phyloP scores from a whole-genome alignment of 2,329 filamentous ascomycete species.

The Mycogone perniciosa region DNA sequence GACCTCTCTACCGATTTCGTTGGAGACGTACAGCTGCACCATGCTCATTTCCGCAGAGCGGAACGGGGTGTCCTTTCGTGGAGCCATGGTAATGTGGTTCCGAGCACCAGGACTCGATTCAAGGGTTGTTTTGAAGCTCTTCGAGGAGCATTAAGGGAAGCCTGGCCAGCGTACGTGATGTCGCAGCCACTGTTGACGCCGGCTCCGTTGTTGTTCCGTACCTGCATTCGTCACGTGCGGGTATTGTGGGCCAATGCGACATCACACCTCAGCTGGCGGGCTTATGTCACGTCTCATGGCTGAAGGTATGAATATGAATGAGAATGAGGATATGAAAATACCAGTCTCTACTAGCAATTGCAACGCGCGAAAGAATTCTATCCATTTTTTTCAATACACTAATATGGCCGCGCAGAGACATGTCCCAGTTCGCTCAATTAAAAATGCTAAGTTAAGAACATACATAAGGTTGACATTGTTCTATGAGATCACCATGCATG shows the following conservation, averaged over 20 bases:
- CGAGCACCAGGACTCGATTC: constrained; percentile 26
- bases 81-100: constrained; percentile 47
- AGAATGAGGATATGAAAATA: neutral
- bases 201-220: constrained; percentile 23
- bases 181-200: constrained; percentile 6
- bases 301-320: neutral
- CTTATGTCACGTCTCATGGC: neutral
- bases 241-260: neutral
- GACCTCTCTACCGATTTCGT: constrained; percentile 96
- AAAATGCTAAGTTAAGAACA: too few relatives aligned
- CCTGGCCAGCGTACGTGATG: constrained; percentile 7
- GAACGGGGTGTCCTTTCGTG: constrained; percentile 86
- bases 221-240: constrained; percentile 22
- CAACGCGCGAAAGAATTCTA: too few relatives aligned
- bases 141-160: constrained; percentile 22
- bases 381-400: too few relatives aligned
- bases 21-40: constrained; percentile 98
- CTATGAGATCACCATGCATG: constrained; percentile 11
- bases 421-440: too few relatives aligned
- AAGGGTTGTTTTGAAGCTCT: constrained; percentile 24
- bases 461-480: too few relatives aligned
- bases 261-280: neutral
- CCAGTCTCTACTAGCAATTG: too few relatives aligned
- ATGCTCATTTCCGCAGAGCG: constrained; percentile 99
- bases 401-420: too few relatives aligned